Evolutionary conservation across 2,329 filamentous ascomycete species (phyloP), one percentile per base, ranked within the genome.

Genomic region (Clonostachys sp.): DNA sequence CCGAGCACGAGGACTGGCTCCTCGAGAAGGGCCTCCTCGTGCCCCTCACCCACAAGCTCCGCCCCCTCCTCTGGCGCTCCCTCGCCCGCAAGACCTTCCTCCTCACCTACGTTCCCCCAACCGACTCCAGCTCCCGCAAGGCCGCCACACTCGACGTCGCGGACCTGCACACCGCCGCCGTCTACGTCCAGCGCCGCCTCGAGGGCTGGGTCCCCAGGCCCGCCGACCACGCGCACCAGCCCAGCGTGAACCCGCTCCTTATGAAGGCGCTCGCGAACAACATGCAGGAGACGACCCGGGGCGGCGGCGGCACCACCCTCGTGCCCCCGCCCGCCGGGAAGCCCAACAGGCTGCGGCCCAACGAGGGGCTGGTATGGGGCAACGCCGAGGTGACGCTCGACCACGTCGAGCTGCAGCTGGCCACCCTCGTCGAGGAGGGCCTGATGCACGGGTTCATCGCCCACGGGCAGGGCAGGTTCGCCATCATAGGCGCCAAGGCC

Each of bases 371-470:
- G 42, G 64, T 85, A n/a, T 81, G 77, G 67, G 84, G 84, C 16
- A 86, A 86, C 57, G 74, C 78, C 51, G 62, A 72, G 51, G 72
- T 84, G 34, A 75, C 80, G 38, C 66, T 79, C 35, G 69, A 79
- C 13, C 85, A 89, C 55, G 74, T 95, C n/a, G 90, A 96, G 66
- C 83, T 83, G 41, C 83, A 89, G 44, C 77, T 95, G 12, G 81
- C 87, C 1, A 85, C 84, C 12, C 77, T 96, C 12, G 80, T 95
- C 17, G 82, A 87, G 44, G 89, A 95, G 64, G 89, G 87, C 1
- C 72, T 96, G 20, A 74, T 96, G 61, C 83, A 86, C 55, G 92
- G 91, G 2, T 96, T 91, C 59, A 78, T 96, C 30, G 88, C 87
- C 14, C 89, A 95, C 58, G 79, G 79, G 24, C 83, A 84, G 59